phyloP scores from a whole-genome alignment of 2,329 filamentous ascomycete genomes.

The Colletotrichum sp. region DNA sequence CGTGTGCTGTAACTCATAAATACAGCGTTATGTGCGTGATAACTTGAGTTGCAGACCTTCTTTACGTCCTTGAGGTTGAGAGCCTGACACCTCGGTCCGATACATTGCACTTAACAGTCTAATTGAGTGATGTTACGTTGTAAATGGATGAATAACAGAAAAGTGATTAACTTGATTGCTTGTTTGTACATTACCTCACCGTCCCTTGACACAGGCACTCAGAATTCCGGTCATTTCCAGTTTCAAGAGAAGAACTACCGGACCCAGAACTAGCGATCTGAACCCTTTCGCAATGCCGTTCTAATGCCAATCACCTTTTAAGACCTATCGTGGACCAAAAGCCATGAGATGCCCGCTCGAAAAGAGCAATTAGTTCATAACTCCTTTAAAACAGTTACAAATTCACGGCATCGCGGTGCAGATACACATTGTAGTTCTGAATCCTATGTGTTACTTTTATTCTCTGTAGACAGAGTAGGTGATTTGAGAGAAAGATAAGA shows the following conservation, averaged over 20 bases:
- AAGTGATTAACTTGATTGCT: not conserved
- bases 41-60: not conserved
- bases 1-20: not conserved
- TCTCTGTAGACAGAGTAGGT: not conserved
- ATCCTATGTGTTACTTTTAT: not conserved
- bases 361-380: not conserved
- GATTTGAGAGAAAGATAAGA: not conserved
- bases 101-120: not conserved
- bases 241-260: not conserved
- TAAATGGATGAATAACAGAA: not conserved
- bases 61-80: not conserved
- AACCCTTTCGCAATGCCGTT: not conserved
- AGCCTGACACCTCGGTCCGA: not conserved
- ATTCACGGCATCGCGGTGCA: not conserved
- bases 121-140: not conserved
- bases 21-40: not conserved
- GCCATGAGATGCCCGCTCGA: not conserved
- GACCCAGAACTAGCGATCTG: not conserved
- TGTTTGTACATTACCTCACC: not conserved
- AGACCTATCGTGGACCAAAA: not conserved
- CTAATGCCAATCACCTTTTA: not conserved
- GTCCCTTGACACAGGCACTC: not conserved
- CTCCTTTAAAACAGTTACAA: not conserved
- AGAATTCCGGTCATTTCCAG: not conserved
- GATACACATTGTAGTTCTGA: not conserved